Evolutionary conservation across 495 filamentous ascomycete genomes (phyloP).

Genomic region (Neurospora sublineolata): DNA sequence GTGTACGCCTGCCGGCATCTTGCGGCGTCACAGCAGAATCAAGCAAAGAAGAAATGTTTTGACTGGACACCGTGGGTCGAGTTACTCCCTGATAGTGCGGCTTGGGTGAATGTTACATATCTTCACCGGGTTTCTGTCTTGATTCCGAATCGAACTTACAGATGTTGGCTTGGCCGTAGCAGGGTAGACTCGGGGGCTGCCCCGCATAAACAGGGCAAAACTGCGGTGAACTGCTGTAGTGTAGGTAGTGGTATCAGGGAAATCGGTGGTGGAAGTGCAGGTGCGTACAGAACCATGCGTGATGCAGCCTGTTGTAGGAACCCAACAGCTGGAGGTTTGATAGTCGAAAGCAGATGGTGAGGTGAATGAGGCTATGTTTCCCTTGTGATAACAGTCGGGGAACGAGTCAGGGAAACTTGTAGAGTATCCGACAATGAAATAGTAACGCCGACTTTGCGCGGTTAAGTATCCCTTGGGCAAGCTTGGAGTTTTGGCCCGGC

Average conservation of each 20-base stretch:
- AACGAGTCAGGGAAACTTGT: background rate
- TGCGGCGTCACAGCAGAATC: background rate
- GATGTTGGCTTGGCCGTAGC: background rate
- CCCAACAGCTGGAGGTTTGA: background rate
- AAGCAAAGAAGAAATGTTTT: background rate
- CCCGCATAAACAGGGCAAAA: background rate
- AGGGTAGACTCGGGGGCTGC: background rate
- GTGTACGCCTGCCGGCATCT: background rate
- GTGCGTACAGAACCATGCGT: background rate
- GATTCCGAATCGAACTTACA: background rate
- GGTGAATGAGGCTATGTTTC: background rate
- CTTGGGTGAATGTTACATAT: background rate
- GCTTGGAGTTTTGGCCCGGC: background rate
- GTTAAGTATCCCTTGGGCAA: background rate
- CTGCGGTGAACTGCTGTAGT: background rate
- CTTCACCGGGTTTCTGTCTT: background rate
- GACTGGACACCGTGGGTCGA: background rate
- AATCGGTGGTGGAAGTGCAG: background rate
- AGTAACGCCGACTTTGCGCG: background rate
- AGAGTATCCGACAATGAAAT: background rate
- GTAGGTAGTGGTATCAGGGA: background rate
- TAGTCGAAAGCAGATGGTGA: background rate
- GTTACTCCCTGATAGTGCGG: background rate
- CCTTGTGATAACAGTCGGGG: background rate
- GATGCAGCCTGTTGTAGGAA: background rate